Conservation (phyloP, 2,329 filamentous ascomycete genomes). For the Fusarium napiforme region DNA sequence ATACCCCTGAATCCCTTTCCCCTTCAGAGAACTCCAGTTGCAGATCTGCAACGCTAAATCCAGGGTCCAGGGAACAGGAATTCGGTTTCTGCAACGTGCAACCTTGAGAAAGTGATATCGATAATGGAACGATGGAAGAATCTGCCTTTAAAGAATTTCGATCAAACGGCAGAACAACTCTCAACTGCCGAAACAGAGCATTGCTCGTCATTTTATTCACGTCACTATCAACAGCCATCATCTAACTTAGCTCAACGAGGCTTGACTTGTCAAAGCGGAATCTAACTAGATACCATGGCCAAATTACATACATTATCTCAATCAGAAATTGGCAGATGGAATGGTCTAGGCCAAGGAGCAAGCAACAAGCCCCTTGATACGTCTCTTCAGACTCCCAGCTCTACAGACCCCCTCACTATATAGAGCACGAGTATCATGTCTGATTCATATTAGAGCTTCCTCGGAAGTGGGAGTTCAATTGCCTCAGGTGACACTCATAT, state of each 20-base stretch:
- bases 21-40: constrained; percentile 5
- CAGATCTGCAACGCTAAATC: constrained; percentile 38
- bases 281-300: not conserved
- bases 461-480: not conserved
- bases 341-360: constrained; percentile 6
- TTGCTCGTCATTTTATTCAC: not conserved
- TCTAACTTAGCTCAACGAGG: constrained; percentile 5
- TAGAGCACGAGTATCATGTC: not conserved
- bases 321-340: not conserved
- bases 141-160: not conserved
- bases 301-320: not conserved
- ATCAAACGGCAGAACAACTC: not conserved
- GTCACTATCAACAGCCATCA: not conserved
- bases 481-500: not conserved
- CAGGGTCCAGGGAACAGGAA: constrained; percentile 22
- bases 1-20: constrained; percentile 30
- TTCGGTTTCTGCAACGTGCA: not conserved
- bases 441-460: not conserved
- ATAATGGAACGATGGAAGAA: not conserved
- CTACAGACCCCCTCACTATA: not conserved
- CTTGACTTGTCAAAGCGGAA: not conserved
- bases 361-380: not conserved
- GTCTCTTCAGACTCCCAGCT: not conserved
- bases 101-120: not conserved
- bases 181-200: not conserved